These are phyloP conservation scores for Nothophaeocryptopus gaeumannii DNA, from an alignment of 2,329 filamentous ascomycete genomes.

Conservation along the genomic window DNA sequence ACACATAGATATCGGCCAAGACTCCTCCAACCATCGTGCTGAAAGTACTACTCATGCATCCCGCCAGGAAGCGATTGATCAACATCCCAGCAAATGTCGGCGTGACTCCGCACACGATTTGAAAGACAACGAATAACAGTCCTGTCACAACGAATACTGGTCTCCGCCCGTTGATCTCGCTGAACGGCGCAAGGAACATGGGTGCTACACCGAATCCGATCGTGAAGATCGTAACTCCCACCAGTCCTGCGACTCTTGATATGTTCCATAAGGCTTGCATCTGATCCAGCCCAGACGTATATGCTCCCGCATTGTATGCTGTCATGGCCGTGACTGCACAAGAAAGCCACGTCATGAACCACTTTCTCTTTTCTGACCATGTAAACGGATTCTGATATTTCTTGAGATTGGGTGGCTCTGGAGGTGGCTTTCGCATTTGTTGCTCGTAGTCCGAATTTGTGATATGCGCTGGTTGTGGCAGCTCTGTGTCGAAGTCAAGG, in stretches of 20 bases:
- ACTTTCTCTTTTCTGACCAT: conserved; percentile 70
- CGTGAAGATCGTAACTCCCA: conserved; percentile 80
- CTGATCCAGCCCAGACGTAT: conserved; percentile 65
- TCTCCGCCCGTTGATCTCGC: conserved; percentile 78
- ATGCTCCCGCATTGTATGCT: conserved; percentile 73
- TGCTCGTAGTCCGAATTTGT: conserved; percentile 22
- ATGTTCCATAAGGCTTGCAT: conserved; percentile 66
- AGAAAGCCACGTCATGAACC: conserved; percentile 67
- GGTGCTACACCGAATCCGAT: conserved; percentile 76
- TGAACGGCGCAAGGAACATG: conserved; percentile 81
- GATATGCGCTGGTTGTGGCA: conserved; percentile 48
- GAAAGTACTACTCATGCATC: conserved; percentile 74
- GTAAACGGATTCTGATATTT: conserved; percentile 67
- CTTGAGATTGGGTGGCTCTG: conserved; percentile 62
- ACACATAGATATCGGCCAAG: conserved; percentile 79
- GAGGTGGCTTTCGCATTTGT: conserved; percentile 39
- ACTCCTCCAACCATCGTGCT: conserved; percentile 92
- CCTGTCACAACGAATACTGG: conserved; percentile 77
- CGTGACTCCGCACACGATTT: conserved; percentile 71
- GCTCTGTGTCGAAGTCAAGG: conserved; percentile 59
- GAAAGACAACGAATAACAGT: conserved; percentile 66
- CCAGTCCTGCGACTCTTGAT: conserved; percentile 62
- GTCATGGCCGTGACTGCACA: conserved; percentile 74
- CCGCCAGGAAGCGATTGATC: conserved; percentile 70
- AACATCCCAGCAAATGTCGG: conserved; percentile 70